These are phyloP conservation scores for Ceratocystis variospora DNA, from an alignment of 2,329 filamentous ascomycete genomes.

Conservation along the genomic window DNA sequence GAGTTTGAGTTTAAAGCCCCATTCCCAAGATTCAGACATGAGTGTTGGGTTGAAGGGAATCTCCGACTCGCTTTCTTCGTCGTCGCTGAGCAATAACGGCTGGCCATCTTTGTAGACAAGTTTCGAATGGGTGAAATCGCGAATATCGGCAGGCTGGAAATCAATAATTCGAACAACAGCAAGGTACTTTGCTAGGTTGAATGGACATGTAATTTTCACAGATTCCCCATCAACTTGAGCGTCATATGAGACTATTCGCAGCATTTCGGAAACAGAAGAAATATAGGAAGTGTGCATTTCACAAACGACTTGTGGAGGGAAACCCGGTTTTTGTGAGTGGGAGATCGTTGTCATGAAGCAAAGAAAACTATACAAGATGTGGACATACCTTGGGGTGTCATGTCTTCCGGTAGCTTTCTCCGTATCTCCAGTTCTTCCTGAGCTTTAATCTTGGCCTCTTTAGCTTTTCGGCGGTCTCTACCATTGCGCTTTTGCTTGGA, in stretches of 20 bases:
- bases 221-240: constrained; percentile 1
- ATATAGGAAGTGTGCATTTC: constrained; percentile 6
- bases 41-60: neutral
- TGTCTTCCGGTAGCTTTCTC: constrained; percentile 17
- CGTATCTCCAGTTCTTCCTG: constrained; percentile 6
- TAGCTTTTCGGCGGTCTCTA: constrained; percentile 22
- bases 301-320: constrained; percentile 23
- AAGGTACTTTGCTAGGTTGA: constrained; percentile 59
- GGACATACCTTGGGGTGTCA: constrained; percentile 26
- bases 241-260: neutral
- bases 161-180: constrained; percentile 65
- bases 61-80: constrained; percentile 23
- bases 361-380: neutral
- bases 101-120: constrained; percentile 34
- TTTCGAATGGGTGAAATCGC: constrained; percentile 51
- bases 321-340: neutral
- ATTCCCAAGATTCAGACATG: constrained; percentile 50
- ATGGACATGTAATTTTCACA: constrained; percentile 43
- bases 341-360: neutral
- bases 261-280: constrained; percentile 25
- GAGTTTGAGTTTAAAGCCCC: constrained; percentile 67
- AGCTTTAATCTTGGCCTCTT: constrained; percentile 19
- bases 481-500: constrained; percentile 22
- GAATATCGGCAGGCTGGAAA: constrained; percentile 56
- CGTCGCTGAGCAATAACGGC: constrained; percentile 34